phyloP scores from a whole-genome alignment of 352 stramenopile species.

The Phytophthora palmivora region DNA sequence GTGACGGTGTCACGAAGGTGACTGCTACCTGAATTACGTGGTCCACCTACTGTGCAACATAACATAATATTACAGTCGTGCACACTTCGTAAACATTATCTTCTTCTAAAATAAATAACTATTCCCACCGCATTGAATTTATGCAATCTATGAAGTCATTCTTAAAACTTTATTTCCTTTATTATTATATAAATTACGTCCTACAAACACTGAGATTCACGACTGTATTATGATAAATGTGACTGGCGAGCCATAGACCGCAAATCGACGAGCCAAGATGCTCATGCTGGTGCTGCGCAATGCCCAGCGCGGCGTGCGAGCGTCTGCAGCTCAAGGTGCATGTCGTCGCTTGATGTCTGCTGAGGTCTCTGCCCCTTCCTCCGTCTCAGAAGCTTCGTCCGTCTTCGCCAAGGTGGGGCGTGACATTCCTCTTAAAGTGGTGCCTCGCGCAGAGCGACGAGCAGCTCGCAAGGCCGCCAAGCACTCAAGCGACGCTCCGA shows the following conservation, averaged over 20 bases:
- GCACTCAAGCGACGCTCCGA: constrained; percentile 29
- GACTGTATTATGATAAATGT: too few relatives aligned
- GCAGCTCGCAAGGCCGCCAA: constrained; percentile 57
- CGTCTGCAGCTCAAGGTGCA: constrained; percentile 1
- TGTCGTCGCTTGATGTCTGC: constrained; percentile 21
- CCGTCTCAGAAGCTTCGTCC: constrained; percentile 19
- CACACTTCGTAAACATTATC: too few relatives aligned
- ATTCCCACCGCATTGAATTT: too few relatives aligned
- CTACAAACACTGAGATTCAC: too few relatives aligned
- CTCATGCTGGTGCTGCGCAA: constrained; percentile 38
- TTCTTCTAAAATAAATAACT: too few relatives aligned
- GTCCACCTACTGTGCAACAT: neutral
- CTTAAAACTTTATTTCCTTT: too few relatives aligned
- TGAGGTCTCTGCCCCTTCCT: constrained; percentile 3
- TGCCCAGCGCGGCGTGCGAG: constrained; percentile 16
- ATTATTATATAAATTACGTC: too few relatives aligned
- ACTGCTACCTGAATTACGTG: neutral
- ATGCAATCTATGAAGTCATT: too few relatives aligned
- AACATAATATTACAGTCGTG: neutral
- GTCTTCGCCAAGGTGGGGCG: constrained; percentile 50
- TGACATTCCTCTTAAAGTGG: constrained; percentile 61
- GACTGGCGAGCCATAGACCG: constrained; percentile 5
- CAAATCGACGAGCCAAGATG: constrained; percentile 29
- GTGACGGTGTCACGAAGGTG: too few relatives aligned
- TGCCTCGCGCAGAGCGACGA: constrained; percentile 69